These are phyloP conservation scores for Coccinonectria pachysandricola DNA, from an alignment of 2,329 filamentous ascomycete species.

Conservation along the genomic window DNA sequence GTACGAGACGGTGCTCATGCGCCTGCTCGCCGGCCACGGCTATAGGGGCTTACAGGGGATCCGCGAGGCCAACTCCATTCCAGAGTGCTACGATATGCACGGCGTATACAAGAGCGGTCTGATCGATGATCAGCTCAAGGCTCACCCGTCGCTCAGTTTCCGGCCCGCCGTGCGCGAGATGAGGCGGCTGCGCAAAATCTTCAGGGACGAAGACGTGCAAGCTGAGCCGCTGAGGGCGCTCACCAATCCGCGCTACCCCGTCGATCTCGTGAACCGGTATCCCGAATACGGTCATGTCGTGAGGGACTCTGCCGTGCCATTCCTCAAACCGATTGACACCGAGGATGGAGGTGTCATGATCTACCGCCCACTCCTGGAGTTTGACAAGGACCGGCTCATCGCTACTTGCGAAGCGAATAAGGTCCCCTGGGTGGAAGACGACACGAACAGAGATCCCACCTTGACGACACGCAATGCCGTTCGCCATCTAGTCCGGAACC, in stretches of 20 bases:
- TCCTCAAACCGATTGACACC: constrained; percentile 27
- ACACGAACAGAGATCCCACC: constrained; percentile 68
- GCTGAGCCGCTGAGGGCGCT: constrained; percentile 10
- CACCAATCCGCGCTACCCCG: constrained; percentile 5
- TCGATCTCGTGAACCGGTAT: constrained; percentile 18
- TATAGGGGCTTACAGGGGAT: constrained; percentile 68
- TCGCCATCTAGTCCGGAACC: constrained; percentile 49
- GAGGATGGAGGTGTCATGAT: constrained; percentile 58
- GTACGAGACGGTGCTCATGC: constrained; percentile 79
- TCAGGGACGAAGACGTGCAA: constrained; percentile 18
- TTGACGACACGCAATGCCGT: constrained; percentile 75
- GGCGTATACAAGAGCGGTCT: constrained; percentile 59
- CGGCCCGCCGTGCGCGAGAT: constrained; percentile 20
- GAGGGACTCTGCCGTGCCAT: constrained; percentile 16
- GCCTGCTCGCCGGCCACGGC: constrained; percentile 56
- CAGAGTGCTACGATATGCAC: constrained; percentile 70
- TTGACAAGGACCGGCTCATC: constrained; percentile 63
- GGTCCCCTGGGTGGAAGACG: constrained; percentile 73
- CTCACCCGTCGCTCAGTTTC: constrained; percentile 29
- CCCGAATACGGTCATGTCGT: constrained; percentile 13
- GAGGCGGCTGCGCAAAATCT: constrained; percentile 18
- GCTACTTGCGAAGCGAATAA: constrained; percentile 60
- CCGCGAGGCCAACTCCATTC: constrained; percentile 54
- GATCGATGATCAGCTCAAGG: constrained; percentile 32
- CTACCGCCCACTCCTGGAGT: constrained; percentile 58